Evolutionary conservation across 768 basidiomycete species (phyloP).

Genomic region (Suillus hirtellus): DNA sequence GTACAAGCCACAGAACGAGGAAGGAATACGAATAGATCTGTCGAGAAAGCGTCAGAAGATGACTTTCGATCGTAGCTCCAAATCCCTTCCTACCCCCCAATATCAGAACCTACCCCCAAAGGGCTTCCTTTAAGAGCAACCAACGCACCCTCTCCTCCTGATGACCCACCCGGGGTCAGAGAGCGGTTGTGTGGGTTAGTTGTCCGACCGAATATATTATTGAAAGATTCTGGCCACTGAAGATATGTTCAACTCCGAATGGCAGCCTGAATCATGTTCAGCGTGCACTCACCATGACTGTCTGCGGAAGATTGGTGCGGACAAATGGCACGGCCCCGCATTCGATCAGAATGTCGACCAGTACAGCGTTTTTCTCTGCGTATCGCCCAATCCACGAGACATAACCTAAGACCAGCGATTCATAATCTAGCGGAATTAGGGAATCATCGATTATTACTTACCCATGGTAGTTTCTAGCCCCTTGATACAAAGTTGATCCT

Average conservation of each 20-base stretch:
- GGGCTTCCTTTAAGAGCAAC: slow-evolving; percentile 48
- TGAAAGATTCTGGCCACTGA: slow-evolving; percentile 79
- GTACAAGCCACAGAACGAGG: slow-evolving; percentile 68
- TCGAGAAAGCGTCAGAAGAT: neutral
- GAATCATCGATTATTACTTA: neutral
- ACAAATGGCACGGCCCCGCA: slow-evolving; percentile 73
- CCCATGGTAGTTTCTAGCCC: slow-evolving; percentile 70
- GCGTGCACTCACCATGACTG: slow-evolving; percentile 55
- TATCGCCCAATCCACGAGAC: slow-evolving; percentile 68
- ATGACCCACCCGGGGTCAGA: slow-evolving; percentile 79
- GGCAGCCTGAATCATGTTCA: neutral
- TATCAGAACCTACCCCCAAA: slow-evolving; percentile 75
- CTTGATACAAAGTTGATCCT: slow-evolving; percentile 71
- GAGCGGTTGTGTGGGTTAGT: slow-evolving; percentile 71
- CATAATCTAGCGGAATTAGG: neutral
- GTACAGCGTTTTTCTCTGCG: slow-evolving; percentile 56
- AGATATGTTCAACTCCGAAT: neutral
- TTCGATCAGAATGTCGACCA: slow-evolving; percentile 64
- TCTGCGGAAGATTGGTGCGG: slow-evolving; percentile 77
- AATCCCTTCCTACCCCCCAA: slow-evolving; percentile 56
- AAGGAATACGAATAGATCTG: slow-evolving; percentile 73
- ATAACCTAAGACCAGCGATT: slow-evolving; percentile 40
- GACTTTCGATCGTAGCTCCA: neutral
- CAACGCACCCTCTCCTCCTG: slow-evolving; percentile 84
- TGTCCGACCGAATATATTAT: slow-evolving; percentile 79